Conservation (phyloP, 352 stramenopile species). For the Pythium dissotocum region DNA sequence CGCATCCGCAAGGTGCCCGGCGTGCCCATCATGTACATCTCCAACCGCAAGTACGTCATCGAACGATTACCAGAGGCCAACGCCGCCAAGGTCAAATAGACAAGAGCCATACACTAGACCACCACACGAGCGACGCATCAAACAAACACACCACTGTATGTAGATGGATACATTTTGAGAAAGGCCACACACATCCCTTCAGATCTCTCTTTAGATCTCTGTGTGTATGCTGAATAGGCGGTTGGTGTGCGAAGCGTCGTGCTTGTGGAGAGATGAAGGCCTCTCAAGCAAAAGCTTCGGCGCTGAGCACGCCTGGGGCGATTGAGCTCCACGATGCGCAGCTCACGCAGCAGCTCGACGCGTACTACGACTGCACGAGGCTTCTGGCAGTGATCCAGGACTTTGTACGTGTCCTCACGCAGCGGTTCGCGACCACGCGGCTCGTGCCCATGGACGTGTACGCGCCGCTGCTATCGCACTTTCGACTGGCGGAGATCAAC, state of each 20-base stretch:
- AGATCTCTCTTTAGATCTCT: neutral
- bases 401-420: slow-evolving; percentile 33
- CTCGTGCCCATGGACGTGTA: slow-evolving; percentile 45
- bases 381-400: slow-evolving; percentile 39
- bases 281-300: neutral
- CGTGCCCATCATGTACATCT: slow-evolving; percentile 99
- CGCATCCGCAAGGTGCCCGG: slow-evolving; percentile 99
- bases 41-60: slow-evolving; percentile 98
- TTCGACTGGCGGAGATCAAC: slow-evolving; percentile 37
- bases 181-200: neutral
- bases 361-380: slow-evolving; percentile 44
- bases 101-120: neutral
- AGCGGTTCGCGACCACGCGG: slow-evolving; percentile 29
- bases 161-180: slow-evolving; percentile 5
- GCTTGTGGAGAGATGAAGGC: neutral
- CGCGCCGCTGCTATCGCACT: slow-evolving; percentile 31
- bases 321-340: slow-evolving; percentile 16
- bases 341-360: slow-evolving; percentile 38
- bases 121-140: neutral
- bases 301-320: neutral
- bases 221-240: neutral
- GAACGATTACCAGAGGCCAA: slow-evolving; percentile 98
- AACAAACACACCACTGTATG: neutral
- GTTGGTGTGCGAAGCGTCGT: slow-evolving; percentile 1
- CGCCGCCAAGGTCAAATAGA: slow-evolving; percentile 86